Percentiles rank a stretch among this genome's conserved stretches.
Evolutionary conservation across 2,329 filamentous ascomycete species (phyloP).

Genomic region (Metarhizium guizhouense): DNA sequence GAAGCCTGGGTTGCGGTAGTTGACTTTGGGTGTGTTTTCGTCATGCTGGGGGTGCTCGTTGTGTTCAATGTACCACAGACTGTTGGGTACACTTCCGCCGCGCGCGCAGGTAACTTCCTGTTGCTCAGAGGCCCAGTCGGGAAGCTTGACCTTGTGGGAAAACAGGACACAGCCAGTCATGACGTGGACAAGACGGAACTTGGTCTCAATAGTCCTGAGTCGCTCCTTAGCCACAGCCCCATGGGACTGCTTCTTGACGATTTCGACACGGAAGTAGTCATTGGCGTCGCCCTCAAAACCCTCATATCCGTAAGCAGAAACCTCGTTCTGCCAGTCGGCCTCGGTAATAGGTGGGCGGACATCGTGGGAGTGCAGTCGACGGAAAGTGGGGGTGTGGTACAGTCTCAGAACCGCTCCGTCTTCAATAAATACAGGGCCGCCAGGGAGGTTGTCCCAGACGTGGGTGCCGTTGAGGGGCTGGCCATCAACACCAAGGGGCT

Average conservation of each 20-base stretch:
- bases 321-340: constrained; percentile 90
- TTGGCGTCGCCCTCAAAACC: constrained; percentile 96
- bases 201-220: constrained; percentile 87
- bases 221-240: constrained; percentile 71
- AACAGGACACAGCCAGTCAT: constrained; percentile 97
- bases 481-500: constrained; percentile 70
- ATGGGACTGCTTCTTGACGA: constrained; percentile 81
- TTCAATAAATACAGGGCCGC: constrained; percentile 55
- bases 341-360: constrained; percentile 80
- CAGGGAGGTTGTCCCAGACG: constrained; percentile 71
- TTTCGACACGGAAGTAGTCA: constrained; percentile 90
- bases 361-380: constrained; percentile 92
- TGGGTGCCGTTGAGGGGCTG: constrained; percentile 68
- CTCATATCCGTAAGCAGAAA: constrained; percentile 94
- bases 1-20: constrained; percentile 91
- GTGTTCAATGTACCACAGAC: constrained; percentile 90
- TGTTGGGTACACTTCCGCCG: constrained; percentile 88
- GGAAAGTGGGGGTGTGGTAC: constrained; percentile 75
- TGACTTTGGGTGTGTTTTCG: constrained; percentile 78
- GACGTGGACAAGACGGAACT: constrained; percentile 88
- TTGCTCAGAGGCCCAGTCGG: constrained; percentile 95
- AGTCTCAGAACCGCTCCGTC: constrained; percentile 75
- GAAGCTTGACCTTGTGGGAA: constrained; percentile 98
- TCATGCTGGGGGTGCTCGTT: constrained; percentile 77
- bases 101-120: constrained; percentile 98